Conservation (phyloP, 2,329 filamentous ascomycete genomes). For the Ophiostoma australiae region DNA sequence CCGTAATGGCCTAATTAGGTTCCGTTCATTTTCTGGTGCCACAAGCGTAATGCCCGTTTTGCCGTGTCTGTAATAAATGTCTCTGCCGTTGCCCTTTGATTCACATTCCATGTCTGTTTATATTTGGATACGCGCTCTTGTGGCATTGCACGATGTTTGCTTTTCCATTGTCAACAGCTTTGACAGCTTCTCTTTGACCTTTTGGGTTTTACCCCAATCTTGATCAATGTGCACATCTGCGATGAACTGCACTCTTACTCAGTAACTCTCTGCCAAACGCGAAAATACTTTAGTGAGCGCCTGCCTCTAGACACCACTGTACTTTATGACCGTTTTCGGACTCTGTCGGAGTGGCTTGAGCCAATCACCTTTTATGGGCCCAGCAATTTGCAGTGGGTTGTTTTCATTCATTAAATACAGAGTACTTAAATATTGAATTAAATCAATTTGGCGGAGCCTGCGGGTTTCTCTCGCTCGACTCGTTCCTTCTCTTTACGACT, state of each 20-base stretch:
- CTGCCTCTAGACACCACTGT: not conserved
- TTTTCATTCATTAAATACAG: not conserved
- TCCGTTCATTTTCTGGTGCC: not conserved
- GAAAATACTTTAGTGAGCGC: not conserved
- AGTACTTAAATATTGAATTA: not conserved
- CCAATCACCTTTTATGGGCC: not conserved
- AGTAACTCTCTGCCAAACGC: not conserved
- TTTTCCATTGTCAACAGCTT: too few species aligned
- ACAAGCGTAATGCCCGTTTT: not conserved
- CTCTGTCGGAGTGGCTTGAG: not conserved
- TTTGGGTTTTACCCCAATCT: not conserved
- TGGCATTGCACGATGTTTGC: not conserved
- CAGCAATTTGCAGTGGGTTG: not conserved
- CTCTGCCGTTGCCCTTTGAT: slow-evolving; percentile 7
- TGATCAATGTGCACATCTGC: not conserved
- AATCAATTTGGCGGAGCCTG: not conserved
- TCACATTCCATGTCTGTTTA: slow-evolving; percentile 10
- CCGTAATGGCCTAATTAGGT: not conserved
- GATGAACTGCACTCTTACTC: not conserved
- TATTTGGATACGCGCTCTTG: not conserved
- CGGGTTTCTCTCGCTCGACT: not conserved
- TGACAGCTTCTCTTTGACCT: too few species aligned
- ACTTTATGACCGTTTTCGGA: not conserved
- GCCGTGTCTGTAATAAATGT: not conserved
- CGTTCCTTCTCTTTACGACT: not conserved